A percentile compares a stretch with the other conserved stretches of the same genome.
phyloP scores from a whole-genome alignment of 2,329 filamentous ascomycete genomes.

The Teratosphaeria gauchensis region DNA sequence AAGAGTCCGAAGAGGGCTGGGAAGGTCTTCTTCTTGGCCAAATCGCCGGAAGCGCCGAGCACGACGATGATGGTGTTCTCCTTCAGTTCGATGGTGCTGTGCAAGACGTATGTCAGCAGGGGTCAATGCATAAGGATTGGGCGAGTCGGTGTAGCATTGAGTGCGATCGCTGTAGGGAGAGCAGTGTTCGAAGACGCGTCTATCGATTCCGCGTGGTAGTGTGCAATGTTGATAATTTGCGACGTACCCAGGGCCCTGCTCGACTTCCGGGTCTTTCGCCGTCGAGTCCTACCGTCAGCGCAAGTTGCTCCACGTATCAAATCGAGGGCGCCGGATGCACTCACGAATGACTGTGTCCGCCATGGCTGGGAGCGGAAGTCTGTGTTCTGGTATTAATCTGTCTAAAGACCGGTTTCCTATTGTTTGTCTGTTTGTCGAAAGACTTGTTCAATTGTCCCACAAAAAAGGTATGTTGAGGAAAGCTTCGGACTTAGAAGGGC shows the following conservation, averaged over 20 bases:
- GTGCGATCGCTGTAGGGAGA: background rate
- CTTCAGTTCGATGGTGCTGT: slow-evolving; percentile 86
- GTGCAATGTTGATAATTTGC: slow-evolving; percentile 7
- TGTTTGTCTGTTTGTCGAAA: background rate
- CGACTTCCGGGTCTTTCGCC: slow-evolving; percentile 29
- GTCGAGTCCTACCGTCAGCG: background rate
- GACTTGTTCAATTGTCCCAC: background rate
- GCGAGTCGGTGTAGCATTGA: background rate
- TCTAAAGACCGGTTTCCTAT: background rate
- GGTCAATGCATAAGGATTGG: background rate
- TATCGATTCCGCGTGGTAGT: too few species aligned
- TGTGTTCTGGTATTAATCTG: background rate
- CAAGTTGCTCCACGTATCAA: background rate
- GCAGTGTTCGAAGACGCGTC: background rate
- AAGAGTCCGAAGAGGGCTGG: slow-evolving; percentile 95
- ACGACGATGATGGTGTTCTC: slow-evolving; percentile 97
- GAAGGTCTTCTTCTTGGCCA: slow-evolving; percentile 99
- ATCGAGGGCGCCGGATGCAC: background rate
- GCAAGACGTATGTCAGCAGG: background rate
- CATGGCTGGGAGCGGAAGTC: background rate
- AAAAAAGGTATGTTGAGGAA: slow-evolving; percentile 1
- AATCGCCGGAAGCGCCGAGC: slow-evolving; percentile 89
- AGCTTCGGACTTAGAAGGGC: background rate
- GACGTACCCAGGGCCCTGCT: slow-evolving; percentile 38
- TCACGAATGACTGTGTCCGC: slow-evolving; percentile 1